These are phyloP conservation scores for Acacia confusa DNA, from an alignment of 306 rosid species.

Conservation along the genomic window DNA sequence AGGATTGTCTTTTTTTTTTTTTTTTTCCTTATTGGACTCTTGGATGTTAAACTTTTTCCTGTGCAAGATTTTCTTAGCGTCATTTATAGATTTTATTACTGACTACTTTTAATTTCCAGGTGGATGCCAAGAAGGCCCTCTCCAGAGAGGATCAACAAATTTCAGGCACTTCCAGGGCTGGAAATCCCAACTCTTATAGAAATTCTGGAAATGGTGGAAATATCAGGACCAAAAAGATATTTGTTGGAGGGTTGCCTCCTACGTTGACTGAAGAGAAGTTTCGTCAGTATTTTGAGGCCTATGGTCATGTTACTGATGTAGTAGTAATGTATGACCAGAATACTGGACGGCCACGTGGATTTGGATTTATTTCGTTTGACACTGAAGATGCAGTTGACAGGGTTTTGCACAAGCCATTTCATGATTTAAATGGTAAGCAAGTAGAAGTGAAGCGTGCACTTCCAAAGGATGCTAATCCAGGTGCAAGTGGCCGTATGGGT, in stretches of 20 bases:
- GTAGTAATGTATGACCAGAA: slow-evolving; percentile 98
- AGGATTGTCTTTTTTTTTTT: not conserved
- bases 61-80: slow-evolving; percentile 4
- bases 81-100: slow-evolving; percentile 17
- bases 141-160: slow-evolving; percentile 97
- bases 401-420: slow-evolving; percentile 93
- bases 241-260: slow-evolving; percentile 97
- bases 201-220: slow-evolving; percentile 79
- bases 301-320: slow-evolving; percentile 89
- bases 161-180: slow-evolving; percentile 63
- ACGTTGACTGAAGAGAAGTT: slow-evolving; percentile 85
- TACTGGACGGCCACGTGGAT: slow-evolving; percentile 97
- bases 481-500: slow-evolving; percentile 86
- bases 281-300: slow-evolving; percentile 81
- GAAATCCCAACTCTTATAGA: slow-evolving; percentile 63
- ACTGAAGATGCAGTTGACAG: slow-evolving; percentile 93
- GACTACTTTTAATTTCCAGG: slow-evolving; percentile 56
- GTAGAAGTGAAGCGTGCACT: slow-evolving; percentile 99
- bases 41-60: slow-evolving; percentile 1
- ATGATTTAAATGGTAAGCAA: slow-evolving; percentile 95
- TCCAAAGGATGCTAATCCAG: slow-evolving; percentile 97
- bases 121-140: slow-evolving; percentile 95
- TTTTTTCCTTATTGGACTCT: not conserved
- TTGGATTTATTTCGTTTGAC: slow-evolving; percentile 96
- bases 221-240: slow-evolving; percentile 88